phyloP scores from a whole-genome alignment of 805 yeast species.

The Candida schatavii region DNA sequence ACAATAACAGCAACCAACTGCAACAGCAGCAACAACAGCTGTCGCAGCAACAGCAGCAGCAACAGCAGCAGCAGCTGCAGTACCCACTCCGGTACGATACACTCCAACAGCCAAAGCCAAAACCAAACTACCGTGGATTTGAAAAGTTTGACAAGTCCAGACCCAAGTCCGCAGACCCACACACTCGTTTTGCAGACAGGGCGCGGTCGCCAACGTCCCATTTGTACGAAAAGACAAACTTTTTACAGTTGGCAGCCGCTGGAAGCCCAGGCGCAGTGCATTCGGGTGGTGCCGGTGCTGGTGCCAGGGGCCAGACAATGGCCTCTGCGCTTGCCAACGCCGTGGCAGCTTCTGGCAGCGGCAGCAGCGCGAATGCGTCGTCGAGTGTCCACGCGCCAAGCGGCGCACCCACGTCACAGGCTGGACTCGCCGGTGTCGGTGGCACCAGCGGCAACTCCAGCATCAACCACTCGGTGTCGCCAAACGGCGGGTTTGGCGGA shows the following conservation, averaged over 20 bases:
- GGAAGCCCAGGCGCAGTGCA: constrained; percentile 2
- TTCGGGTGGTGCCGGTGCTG: not conserved
- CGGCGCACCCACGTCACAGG: not conserved
- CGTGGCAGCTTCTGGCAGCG: not conserved
- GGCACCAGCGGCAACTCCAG: not conserved
- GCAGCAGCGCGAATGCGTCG: too few relatives aligned
- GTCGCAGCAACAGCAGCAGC: constrained; percentile 4
- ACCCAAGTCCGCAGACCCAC: constrained; percentile 50
- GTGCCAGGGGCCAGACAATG: not conserved
- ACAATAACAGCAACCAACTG: constrained; percentile 2
- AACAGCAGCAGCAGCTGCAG: constrained; percentile 7
- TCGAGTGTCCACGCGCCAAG: not conserved
- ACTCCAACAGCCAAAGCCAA: constrained; percentile 41
- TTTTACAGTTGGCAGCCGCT: constrained; percentile 35
- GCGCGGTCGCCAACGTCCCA: constrained; percentile 38
- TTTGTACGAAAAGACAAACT: constrained; percentile 42
- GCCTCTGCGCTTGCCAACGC: not conserved
- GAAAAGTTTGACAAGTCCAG: constrained; percentile 18
- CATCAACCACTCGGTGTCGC: not conserved
- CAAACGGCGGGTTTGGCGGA: not conserved
- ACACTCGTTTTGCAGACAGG: constrained; percentile 15
- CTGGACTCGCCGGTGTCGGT: not conserved
- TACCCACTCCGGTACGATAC: constrained; percentile 2
- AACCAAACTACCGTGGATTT: constrained; percentile 20
- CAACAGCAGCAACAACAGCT: constrained; percentile 8